Evolutionary conservation across 805 yeast species (phyloP), one percentile per base, ranked within the genome.

Genomic region (Ogataea thermomethanolica): DNA sequence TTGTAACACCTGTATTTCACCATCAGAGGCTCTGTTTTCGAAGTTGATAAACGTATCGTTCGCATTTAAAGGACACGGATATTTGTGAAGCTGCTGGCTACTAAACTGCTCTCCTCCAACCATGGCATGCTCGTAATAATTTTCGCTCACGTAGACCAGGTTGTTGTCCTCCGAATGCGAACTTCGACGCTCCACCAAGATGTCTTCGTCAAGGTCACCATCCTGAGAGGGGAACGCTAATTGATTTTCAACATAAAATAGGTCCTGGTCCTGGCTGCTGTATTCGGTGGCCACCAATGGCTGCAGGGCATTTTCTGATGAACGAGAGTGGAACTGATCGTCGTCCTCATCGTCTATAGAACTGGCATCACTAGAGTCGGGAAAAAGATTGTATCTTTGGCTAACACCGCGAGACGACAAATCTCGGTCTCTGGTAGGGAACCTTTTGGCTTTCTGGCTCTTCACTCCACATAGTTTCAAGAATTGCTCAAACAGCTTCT

Each of bases 41-140:
- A 65, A 69, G 15, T 57, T 51, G 1, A 39, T 24, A 43, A 51
- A 65, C 2, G 67, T 61, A 14, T 54, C 61, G 30, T 62, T 54
- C 17, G 65, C 52, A 35, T 57, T 58, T 7, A 44, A 13, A 1
- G 69, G 70, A n/a, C 58, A 34, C 6, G 30, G 35, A 29, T 36
- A 37, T 3, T 26, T 39, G 17, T 29, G 30, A 1, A 27, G 8
- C 2, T 44, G 39, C 26, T 33, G 31, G 13, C 35, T 33, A 8
- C 31, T 24, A 33, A 33, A 49, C 25, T 43, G 44, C 17, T 40
- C 28, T 1, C 46, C 46, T 1, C 49, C 51, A 17, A 42, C 28
- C 39, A 46, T 39, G 3, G 48, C 43, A 33, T 37, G 41, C 22
- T 43, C 46, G 31, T 46, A 43, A 29, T 41, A 41, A 34, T 44